Base-by-base conservation (phyloP, 768 basidiomycete species). In the Kwoniella sp. region DNA sequence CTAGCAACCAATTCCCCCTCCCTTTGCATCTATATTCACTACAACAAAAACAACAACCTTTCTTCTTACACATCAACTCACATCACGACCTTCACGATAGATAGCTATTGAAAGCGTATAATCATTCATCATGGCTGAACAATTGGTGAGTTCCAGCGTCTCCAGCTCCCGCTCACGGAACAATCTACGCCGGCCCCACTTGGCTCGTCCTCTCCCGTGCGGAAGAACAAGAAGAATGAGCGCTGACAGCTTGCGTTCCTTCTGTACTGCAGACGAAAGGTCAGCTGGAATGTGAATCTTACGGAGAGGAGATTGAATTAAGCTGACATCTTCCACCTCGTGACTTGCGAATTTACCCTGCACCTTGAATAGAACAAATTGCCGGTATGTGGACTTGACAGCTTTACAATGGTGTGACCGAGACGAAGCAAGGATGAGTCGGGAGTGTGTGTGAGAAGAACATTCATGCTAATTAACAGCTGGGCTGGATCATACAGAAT, bases 291-390 rank as follows among this genome's bases (percentile, higher is more conserved):
- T 22, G 13, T 2, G 50, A n/a, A 25, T 30, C 30, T 57, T n/a
- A 24, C 37, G 13, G n/a, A n/a, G n/a, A n/a, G n/a, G n/a, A n/a
- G n/a, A n/a, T n/a, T n/a, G n/a, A n/a, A n/a, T n/a, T n/a, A 19
- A 44, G 5, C 26, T 19, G 49, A 40, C 49, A 15, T 10, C 25
- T 33, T 33, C 33, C 33, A 6, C 33, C 48, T n/a, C n/a, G n/a
- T n/a, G n/a, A n/a, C n/a, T n/a, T 26, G 50, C 58, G 64, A 50
- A 37, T 55, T 15, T 68, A 30, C 49, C 15, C 64, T 30, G 47
- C 40, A 3, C 33, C 2, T 51, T 17, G 19, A 10, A 53, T 78
- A 95, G 92, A 94, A 80, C 91, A 93, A 85, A 91, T 94, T 74
- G 86, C 91, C 75, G 92, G 92, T 91, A 76, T 50, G 87, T 81